A percentile compares a stretch with the other conserved stretches of the same genome.
Evolutionary conservation across 805 yeast species (phyloP).

Genomic region (Cyberlindnera mrakii): DNA sequence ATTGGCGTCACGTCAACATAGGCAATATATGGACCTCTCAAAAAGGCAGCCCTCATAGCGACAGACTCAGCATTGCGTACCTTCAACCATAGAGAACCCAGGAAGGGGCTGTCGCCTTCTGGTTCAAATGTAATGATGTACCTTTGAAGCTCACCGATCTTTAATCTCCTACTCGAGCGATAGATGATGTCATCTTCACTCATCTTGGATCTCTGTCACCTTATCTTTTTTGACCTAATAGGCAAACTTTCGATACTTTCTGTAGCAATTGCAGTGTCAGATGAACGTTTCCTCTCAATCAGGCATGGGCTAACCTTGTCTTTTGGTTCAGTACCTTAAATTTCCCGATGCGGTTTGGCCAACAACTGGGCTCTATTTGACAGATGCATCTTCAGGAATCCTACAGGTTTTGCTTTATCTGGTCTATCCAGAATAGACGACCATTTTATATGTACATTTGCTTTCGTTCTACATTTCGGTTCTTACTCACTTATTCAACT

Average conservation of each 20-base stretch:
- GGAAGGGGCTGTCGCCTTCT: slow-evolving; percentile 17
- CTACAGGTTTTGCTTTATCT: background rate
- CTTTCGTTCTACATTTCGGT: too few species aligned
- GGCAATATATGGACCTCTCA: slow-evolving; percentile 71
- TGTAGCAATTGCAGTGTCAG: too few species aligned
- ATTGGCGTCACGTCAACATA: slow-evolving; percentile 62
- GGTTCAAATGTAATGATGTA: slow-evolving; percentile 41
- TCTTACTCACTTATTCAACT: slow-evolving; percentile 7
- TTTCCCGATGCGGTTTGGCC: too few species aligned
- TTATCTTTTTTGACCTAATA: too few species aligned
- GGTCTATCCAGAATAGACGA: too few species aligned
- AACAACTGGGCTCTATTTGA: too few species aligned
- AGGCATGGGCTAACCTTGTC: too few species aligned
- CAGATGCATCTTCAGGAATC: background rate
- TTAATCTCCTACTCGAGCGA: slow-evolving; percentile 27
- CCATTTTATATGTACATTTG: too few species aligned
- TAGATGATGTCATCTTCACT: slow-evolving; percentile 24
- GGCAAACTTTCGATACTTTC: too few species aligned
- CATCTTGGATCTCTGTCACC: background rate
- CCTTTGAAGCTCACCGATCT: slow-evolving; percentile 56
- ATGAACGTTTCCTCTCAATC: too few species aligned
- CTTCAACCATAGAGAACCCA: slow-evolving; percentile 41
- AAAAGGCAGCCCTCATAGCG: slow-evolving; percentile 61
- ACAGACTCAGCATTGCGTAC: slow-evolving; percentile 59
- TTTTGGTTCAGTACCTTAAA: too few species aligned